Evolutionary conservation across 192 early-diverging fungal species (phyloP).

Genomic region (Coemansia sp.): DNA sequence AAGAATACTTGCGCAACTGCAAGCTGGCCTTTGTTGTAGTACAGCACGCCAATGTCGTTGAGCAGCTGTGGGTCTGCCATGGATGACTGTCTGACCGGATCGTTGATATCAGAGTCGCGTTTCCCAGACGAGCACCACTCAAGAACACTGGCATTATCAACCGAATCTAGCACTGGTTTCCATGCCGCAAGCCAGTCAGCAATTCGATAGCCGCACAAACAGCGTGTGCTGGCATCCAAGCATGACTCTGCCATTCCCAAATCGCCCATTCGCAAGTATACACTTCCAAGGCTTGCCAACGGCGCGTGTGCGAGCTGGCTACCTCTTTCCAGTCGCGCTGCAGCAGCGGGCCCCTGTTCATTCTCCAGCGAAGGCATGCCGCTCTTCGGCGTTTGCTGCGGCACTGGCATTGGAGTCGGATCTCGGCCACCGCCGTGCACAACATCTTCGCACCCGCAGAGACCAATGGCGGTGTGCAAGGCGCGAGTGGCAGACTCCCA

Average conservation of each 20-base stretch:
- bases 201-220: conserved; percentile 26
- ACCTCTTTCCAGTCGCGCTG: conserved; percentile 14
- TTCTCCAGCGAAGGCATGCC: neutral
- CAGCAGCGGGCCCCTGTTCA: neutral
- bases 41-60: conserved; percentile 40
- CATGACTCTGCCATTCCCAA: conserved; percentile 47
- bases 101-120: neutral
- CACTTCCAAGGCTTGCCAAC: conserved; percentile 42
- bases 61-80: conserved; percentile 41
- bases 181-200: conserved; percentile 22
- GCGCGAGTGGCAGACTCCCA: conserved; percentile 51
- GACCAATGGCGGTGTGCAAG: conserved; percentile 40
- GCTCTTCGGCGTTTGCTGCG: conserved; percentile 13
- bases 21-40: conserved; percentile 21
- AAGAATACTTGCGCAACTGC: conserved; percentile 19
- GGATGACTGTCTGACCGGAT: conserved; percentile 1
- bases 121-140: conserved; percentile 11
- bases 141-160: conserved; percentile 8
- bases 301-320: conserved; percentile 40
- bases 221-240: conserved; percentile 42
- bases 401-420: neutral
- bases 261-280: conserved; percentile 48
- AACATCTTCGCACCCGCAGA: conserved; percentile 47
- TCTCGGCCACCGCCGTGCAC: conserved; percentile 34
- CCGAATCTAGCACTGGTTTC: conserved; percentile 8